Evolutionary conservation across 495 filamentous ascomycete species (phyloP).

Genomic region (Opeltia flavorubescens): DNA sequence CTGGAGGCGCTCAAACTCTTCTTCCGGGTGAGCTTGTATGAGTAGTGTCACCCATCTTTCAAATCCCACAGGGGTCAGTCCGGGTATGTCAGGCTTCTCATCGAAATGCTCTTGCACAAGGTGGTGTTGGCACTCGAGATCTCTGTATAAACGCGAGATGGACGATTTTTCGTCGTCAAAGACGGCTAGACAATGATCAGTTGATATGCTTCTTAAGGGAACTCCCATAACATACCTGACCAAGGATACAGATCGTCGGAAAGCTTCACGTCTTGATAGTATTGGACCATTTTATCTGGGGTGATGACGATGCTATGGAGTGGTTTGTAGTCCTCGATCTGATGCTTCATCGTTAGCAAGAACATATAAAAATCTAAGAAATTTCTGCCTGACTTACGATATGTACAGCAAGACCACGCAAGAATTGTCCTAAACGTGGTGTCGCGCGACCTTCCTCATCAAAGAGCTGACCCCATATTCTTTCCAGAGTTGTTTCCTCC

Average conservation of each 20-base stretch:
- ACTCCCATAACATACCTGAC: constrained; percentile 28
- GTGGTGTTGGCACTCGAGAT: constrained; percentile 67
- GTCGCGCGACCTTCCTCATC: constrained; percentile 54
- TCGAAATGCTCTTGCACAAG: constrained; percentile 51
- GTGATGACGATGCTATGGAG: constrained; percentile 65
- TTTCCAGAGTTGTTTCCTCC: constrained; percentile 47
- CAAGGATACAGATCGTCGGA: constrained; percentile 53
- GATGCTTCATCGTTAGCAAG: constrained; percentile 14
- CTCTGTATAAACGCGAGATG: constrained; percentile 60
- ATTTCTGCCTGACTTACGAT: constrained; percentile 41
- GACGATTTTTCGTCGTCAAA: constrained; percentile 40
- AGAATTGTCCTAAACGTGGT: constrained; percentile 50
- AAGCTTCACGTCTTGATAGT: constrained; percentile 55
- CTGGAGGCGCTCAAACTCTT: constrained; percentile 60
- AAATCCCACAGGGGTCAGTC: constrained; percentile 69
- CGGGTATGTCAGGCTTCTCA: constrained; percentile 54
- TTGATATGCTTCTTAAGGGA: constrained; percentile 5
- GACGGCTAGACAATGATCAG: constrained; percentile 23
- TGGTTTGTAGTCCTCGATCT: constrained; percentile 70
- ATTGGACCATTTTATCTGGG: constrained; percentile 63
- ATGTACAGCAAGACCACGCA: constrained; percentile 64
- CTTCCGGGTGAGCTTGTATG: constrained; percentile 64
- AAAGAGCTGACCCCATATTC: constrained; percentile 67
- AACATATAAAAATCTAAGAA: background rate
- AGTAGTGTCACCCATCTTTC: constrained; percentile 59